Evolutionary conservation across 2,329 filamentous ascomycete species (phyloP), one percentile per base, ranked within the genome.

Genomic region (Penicillium sp.): DNA sequence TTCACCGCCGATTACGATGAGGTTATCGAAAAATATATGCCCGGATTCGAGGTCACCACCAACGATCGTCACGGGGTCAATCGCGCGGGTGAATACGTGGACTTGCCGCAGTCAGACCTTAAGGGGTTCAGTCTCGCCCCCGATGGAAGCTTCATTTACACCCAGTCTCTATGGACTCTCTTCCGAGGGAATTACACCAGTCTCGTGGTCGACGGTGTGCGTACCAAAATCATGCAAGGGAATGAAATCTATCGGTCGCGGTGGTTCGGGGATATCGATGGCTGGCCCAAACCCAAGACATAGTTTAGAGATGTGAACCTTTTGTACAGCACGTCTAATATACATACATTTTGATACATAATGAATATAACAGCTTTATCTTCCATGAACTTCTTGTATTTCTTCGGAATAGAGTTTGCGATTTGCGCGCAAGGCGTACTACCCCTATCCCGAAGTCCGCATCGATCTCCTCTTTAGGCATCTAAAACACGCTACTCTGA

Each of bases 211-310:
- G 47, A 63, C 42, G 63, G 63, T 4, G 36, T 45, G 25, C 55
- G 58, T 7, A 53, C 49, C 14, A 55, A 61, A 40, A 61, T 67
- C 48, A 64, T 61, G 37, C 28, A 57, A 30, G 63, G 65, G 5
- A 56, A 66, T 50, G 63, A 66, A 50, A 66, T 67, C 26, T 67
- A 67, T 40, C 65, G 63, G 38, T 66, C 65, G 46, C 62, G 65
- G 28, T 66, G 58, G 59, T 66, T 57, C 33, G 62, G 53, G 6
- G 58, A 66, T 38, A 64, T 67, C 9, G 59, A 61, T 47, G 63
- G 63, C 35, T 67, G 65, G 65, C 61, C 62, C 16, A 67, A 67
- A 49, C 62, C 65, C 5, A 59, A 38, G 36, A 42, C 35, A 11
- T 57, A 48, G 26, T 22, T 22, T 22, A 3, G 22, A 4, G 4